Conservation (phyloP, 345 rosid genomes). For the Kernera saxatilis region DNA sequence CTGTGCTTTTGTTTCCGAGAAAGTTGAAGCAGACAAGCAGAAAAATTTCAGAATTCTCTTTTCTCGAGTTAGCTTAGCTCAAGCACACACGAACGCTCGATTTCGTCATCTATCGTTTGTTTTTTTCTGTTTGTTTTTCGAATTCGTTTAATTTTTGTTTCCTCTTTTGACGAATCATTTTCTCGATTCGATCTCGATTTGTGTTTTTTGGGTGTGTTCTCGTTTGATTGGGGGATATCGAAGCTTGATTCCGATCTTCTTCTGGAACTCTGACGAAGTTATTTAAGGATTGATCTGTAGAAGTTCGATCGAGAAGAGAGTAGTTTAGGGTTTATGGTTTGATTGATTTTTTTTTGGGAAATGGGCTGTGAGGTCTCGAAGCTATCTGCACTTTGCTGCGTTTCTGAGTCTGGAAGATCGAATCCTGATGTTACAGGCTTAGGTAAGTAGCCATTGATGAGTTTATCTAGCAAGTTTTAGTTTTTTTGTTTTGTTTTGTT, state of each 20-base stretch:
- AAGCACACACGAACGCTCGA: neutral
- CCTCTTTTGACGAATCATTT: neutral
- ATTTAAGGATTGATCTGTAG: neutral
- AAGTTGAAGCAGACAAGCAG: slow-evolving; percentile 19
- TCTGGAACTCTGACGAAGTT: neutral
- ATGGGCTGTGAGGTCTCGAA: slow-evolving; percentile 56
- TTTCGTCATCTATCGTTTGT: neutral
- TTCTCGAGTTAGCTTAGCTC: neutral
- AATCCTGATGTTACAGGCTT: slow-evolving; percentile 49
- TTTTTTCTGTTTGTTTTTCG: neutral
- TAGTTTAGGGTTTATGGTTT: neutral
- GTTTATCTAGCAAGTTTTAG: no score
- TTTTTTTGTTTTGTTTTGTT: no score
- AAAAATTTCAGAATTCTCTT: slow-evolving; percentile 5
- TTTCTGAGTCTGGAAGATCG: slow-evolving; percentile 50
- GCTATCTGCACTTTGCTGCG: slow-evolving; percentile 49
- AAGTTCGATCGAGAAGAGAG: neutral
- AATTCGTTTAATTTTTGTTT: neutral
- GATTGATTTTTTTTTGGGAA: neutral
- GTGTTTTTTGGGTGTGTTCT: neutral
- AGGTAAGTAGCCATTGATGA: slow-evolving; percentile 38
- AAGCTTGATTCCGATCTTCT: neutral
- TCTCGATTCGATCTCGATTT: slow-evolving; percentile 15
- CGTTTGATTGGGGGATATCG: neutral
- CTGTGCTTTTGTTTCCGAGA: slow-evolving; percentile 17